Evolutionary conservation across 495 filamentous ascomycete genomes (phyloP).

Genomic region (Astrothelium subdiscretum): DNA sequence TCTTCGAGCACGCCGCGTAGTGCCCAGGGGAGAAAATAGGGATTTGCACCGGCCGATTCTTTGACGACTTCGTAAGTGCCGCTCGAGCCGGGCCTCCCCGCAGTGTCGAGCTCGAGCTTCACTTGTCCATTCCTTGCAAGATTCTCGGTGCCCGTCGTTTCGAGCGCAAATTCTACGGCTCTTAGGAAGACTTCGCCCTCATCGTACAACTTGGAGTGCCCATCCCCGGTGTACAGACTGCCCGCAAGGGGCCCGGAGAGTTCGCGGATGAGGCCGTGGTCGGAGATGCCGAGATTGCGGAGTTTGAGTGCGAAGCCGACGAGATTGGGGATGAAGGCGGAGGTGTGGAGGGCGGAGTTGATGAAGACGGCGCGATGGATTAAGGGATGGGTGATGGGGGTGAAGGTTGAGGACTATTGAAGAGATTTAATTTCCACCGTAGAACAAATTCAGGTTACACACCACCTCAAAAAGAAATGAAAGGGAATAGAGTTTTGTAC

Average conservation of each 20-base stretch:
- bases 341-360: constrained; percentile 82
- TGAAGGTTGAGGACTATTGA: constrained; percentile 67
- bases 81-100: constrained; percentile 1
- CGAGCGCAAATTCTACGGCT: constrained; percentile 72
- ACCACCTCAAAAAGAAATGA: not conserved
- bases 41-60: constrained; percentile 43
- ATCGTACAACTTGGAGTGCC: constrained; percentile 87
- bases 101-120: constrained; percentile 1
- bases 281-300: constrained; percentile 79
- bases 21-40: constrained; percentile 86
- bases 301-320: constrained; percentile 89
- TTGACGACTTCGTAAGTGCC: constrained; percentile 42
- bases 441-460: too few species aligned
- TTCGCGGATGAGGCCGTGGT: constrained; percentile 89
- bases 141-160: constrained; percentile 47
- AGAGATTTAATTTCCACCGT: too few species aligned
- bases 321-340: constrained; percentile 84
- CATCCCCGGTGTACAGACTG: constrained; percentile 82
- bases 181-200: constrained; percentile 81
- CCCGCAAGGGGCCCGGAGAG: constrained; percentile 80
- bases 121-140: not conserved
- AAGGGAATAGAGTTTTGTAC: not conserved
- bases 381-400: constrained; percentile 74
- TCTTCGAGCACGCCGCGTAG: constrained; percentile 90
- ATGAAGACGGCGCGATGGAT: constrained; percentile 91